A percentile compares a stretch with the other conserved stretches of the same genome.
Conservation (phyloP, 768 basidiomycete species). For the Lactifluus piperatus region DNA sequence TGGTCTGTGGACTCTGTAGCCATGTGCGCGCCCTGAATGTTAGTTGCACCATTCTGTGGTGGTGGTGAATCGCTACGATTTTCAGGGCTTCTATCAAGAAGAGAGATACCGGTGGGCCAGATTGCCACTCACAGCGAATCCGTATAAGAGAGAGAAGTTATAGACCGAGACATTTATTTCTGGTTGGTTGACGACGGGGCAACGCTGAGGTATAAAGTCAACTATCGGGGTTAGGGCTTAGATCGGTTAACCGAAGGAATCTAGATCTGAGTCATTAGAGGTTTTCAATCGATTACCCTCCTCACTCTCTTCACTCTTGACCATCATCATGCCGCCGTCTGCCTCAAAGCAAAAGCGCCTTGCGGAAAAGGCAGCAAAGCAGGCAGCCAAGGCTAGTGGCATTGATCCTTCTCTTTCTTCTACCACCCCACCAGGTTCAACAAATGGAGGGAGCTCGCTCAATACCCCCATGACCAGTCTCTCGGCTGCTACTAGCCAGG, state of each 20-base stretch:
- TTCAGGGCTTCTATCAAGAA: slow-evolving; percentile 7
- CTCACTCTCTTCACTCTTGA: neutral
- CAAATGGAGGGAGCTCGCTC: slow-evolving; percentile 43
- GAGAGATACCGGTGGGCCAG: neutral
- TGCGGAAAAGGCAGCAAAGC: slow-evolving; percentile 88
- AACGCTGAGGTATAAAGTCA: too few species aligned
- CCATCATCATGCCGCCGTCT: slow-evolving; percentile 54
- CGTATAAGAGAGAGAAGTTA: slow-evolving; percentile 6
- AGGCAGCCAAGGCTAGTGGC: slow-evolving; percentile 46
- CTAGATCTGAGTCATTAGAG: neutral
- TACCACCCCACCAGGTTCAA: slow-evolving; percentile 54
- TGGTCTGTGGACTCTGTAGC: neutral
- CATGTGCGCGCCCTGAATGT: neutral
- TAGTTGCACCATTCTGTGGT: neutral
- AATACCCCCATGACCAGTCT: slow-evolving; percentile 79
- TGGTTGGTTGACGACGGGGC: neutral
- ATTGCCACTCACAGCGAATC: slow-evolving; percentile 6
- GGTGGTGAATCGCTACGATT: neutral
- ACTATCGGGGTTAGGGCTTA: slow-evolving; percentile 15
- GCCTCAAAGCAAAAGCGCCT: slow-evolving; percentile 88
- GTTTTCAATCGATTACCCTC: slow-evolving; percentile 8
- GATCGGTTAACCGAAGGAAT: neutral
- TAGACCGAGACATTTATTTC: slow-evolving; percentile 4
- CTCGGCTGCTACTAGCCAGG: slow-evolving; percentile 71
- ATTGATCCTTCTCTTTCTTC: slow-evolving; percentile 43